Base-by-base conservation (phyloP, 345 rosid species). In the Camelina hispida region DNA sequence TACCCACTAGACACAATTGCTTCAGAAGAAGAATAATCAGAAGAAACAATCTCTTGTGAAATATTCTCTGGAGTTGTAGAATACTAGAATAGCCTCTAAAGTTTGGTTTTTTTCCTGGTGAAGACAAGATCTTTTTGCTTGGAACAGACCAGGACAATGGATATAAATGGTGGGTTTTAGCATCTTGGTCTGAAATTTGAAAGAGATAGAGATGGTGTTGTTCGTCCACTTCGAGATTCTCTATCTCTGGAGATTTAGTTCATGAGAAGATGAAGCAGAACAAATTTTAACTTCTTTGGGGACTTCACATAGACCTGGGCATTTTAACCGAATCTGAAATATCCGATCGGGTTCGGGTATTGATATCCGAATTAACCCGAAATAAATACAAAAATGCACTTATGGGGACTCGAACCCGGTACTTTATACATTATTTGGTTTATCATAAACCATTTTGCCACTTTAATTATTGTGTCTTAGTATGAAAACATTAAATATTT, bases 41-140 rank as follows among this genome's bases (percentile, higher is more conserved):
- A 63, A 40, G 73, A 62, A 48, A 83, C 75, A 1, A 86, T 80
- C 79, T 80, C 74, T 67, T 82, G 80, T 6, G 87, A 44, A 42
- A 78, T 83, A 58, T 78, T 86, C 16, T 79, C 85, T 10, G 90
- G 78, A 25, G 86, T 47, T 32, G 91, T 88, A 17, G 76, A n/a
- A n/a, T n/a, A n/a, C n/a, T n/a, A n/a, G 22, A 20, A 81, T 56
- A 67, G 37, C 69, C 77, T 83, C 93, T 89, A 81, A 53, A 46
- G 3, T 52, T 69, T 79, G 63, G 47, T 40, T 46, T 30, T 30
- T 55, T 10, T 30, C 66, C 11, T 40, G 68, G 50, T 66, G 62
- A 57, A 47, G 65, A 80, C 56, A 46, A 50, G 63, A 73, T 25
- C 51, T 47, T 66, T 23, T 48, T 66, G 17, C 80, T 57, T 52